These are phyloP conservation scores for Lyophyllum shimeji DNA, from an alignment of 768 basidiomycete species.

Conservation along the genomic window DNA sequence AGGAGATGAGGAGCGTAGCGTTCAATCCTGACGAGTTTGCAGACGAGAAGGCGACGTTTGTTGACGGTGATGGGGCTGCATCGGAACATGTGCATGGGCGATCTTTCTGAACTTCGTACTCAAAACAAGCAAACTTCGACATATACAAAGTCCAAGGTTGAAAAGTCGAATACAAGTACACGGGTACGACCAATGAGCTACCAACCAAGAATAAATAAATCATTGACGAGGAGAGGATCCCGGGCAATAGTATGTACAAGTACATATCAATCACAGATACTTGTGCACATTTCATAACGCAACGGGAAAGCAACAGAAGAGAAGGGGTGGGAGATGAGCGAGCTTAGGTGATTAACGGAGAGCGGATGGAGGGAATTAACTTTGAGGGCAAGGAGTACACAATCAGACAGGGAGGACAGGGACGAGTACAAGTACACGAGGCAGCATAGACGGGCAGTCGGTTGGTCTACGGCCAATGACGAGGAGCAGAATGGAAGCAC, in stretches of 20 bases:
- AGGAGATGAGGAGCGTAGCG: too few species aligned
- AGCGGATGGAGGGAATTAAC: not conserved
- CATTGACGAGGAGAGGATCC: not conserved
- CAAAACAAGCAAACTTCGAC: not conserved
- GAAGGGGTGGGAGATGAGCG: not conserved
- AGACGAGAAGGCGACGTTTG: too few species aligned
- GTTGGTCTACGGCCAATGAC: not conserved
- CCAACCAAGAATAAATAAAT: not conserved
- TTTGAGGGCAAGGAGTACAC: not conserved
- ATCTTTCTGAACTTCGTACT: too few species aligned
- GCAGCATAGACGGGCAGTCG: not conserved
- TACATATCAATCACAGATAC: not conserved
- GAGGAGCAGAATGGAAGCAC: not conserved
- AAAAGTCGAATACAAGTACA: not conserved
- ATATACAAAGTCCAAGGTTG: not conserved
- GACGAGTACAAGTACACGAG: not conserved
- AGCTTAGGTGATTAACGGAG: not conserved
- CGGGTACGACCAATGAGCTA: not conserved
- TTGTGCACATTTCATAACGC: not conserved
- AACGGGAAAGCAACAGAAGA: not conserved
- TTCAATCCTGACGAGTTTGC: too few species aligned
- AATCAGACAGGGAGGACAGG: not conserved
- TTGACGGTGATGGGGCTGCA: too few species aligned
- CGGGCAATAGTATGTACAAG: not conserved
- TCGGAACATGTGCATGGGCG: too few species aligned